Evolutionary conservation across 768 basidiomycete species (phyloP), one percentile per base, ranked within the genome.

Genomic region (Suillus clintonianus): DNA sequence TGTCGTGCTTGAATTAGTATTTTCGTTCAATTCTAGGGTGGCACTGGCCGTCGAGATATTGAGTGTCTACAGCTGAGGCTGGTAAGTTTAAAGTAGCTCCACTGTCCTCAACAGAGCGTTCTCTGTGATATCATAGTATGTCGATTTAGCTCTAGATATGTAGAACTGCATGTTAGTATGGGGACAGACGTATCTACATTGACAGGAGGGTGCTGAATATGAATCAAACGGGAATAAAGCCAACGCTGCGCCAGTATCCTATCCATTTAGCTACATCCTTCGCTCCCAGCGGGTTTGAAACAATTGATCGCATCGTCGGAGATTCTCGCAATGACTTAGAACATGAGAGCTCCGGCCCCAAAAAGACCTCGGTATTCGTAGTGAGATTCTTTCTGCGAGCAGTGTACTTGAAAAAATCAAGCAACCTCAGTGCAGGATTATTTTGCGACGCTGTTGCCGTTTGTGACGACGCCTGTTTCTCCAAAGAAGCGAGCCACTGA

Each of bases 401-500:
- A n/a, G 19, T 9, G 17, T 45, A 11, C 24, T 50, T 30, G 42
- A 65, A 63, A 34, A 67, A 67, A 1, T 41, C 34, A 14, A 66
- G 32, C 32, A 67, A 13, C 15, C 53, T 37, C 14, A 66, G 59
- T 9, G 66, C 64, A 17, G 65, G 66, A 36, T 36, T 22, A 15
- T 19, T 30, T 30, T 53, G 37, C n/a, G 27, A 30, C 5, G 22
- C 14, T 27, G 13, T 36, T 15, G 22, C n/a, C 14, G 5, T 27
- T 37, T 13, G 37, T 41, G 57, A 39, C 8, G 27, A 30, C 24
- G 47, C n/a, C 15, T 48, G n/a, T 24, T 60, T 36, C 42, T 73
- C 73, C 22, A 77, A 67, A 2, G 65, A 65, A 13, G 65, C 64
- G 32, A 76, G 65, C 77, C 76, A 76, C 48, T 77, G 72, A 11